Percentiles rank a stretch among this genome's conserved stretches.
These are phyloP conservation scores for Yarrowia sp. DNA, from an alignment of 805 yeast species.

Conservation along the genomic window DNA sequence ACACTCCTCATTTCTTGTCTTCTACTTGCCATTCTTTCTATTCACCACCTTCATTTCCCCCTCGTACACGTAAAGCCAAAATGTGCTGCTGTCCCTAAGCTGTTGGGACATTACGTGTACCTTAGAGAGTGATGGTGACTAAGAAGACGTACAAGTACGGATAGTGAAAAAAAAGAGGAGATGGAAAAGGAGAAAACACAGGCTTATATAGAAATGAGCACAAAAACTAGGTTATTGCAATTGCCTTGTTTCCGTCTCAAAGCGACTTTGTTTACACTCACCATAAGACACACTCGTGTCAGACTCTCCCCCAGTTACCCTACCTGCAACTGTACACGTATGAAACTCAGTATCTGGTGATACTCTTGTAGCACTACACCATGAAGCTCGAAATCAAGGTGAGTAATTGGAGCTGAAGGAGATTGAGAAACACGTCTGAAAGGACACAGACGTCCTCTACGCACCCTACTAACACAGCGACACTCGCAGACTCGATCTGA, in stretches of 20 bases:
- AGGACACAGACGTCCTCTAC: conserved; percentile 37
- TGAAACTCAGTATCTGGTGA: conserved; percentile 10
- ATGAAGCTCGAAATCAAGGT: conserved; percentile 62
- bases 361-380: conserved; percentile 11
- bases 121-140: background rate
- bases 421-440: no score
- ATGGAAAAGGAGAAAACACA: no score
- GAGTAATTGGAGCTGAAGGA: conserved; percentile 42
- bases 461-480: conserved; percentile 58
- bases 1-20: no score
- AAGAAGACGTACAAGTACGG: background rate
- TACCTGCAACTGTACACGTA: conserved; percentile 36
- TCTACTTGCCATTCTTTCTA: no score
- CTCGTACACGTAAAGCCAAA: background rate
- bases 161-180: no score
- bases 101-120: conserved; percentile 28
- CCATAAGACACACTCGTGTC: no score
- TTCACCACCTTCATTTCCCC: no score
- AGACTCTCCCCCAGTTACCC: conserved; percentile 23
- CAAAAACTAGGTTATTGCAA: no score
- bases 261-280: no score
- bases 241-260: no score
- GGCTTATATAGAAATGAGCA: no score
- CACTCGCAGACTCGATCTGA: conserved; percentile 90
- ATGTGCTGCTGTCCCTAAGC: background rate